Percentiles rank a stretch among this genome's conserved stretches.
Conservation (phyloP, 768 basidiomycete species). For the Russula compacta region DNA sequence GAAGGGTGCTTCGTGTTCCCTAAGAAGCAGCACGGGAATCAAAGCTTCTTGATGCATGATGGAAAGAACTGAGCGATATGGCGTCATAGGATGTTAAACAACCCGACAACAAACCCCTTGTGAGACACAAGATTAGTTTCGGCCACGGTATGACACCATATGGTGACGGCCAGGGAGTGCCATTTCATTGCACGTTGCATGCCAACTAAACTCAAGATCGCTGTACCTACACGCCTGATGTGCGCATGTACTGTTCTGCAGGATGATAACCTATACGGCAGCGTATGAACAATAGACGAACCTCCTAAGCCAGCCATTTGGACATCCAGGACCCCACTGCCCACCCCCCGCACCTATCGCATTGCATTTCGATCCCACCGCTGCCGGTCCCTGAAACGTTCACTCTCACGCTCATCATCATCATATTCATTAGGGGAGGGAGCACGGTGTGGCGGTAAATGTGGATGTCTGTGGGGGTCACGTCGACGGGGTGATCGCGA, state of each 20-base stretch:
- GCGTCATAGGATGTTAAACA: not conserved
- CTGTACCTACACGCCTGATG: not conserved
- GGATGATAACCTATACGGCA: not conserved
- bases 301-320: not conserved
- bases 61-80: not conserved
- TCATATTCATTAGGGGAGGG: conserved; percentile 26
- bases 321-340: not conserved
- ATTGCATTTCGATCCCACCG: conserved; percentile 37
- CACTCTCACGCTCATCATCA: conserved; percentile 28
- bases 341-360: not conserved
- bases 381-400: conserved; percentile 39
- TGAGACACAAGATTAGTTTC: not conserved
- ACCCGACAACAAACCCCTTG: not conserved
- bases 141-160: not conserved
- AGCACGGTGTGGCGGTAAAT: not conserved
- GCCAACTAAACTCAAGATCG: not conserved
- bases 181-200: not conserved
- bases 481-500: conserved; percentile 21
- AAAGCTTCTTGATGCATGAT: not conserved
- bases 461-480: conserved; percentile 9
- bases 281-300: not conserved
- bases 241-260: not conserved
- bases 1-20: not conserved
- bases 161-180: not conserved
- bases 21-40: not conserved